Percentiles rank a stretch among this genome's conserved stretches.
Evolutionary conservation across 306 rosid species (phyloP).

Genomic region (Glycyrrhiza uralensis): DNA sequence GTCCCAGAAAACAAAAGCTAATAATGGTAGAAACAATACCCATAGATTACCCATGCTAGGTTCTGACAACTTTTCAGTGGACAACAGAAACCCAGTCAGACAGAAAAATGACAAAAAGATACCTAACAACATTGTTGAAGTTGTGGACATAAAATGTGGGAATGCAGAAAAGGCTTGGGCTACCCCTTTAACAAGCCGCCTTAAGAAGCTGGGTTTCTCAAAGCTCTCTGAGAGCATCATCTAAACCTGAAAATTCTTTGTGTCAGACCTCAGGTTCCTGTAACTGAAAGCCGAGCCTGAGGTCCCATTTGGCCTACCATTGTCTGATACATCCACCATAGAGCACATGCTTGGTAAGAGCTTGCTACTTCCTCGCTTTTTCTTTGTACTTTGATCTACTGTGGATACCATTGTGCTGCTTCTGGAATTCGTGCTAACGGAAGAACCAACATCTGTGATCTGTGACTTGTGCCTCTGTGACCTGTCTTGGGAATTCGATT

Average conservation of each 20-base stretch:
- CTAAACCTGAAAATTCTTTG: constrained; percentile 52
- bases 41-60: constrained; percentile 71
- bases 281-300: constrained; percentile 53
- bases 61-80: constrained; percentile 41
- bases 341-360: constrained; percentile 68
- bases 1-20: constrained; percentile 48
- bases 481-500: constrained; percentile 31
- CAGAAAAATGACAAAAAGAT: constrained; percentile 60
- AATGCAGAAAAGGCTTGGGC: constrained; percentile 74
- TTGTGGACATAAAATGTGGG: constrained; percentile 84
- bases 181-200: constrained; percentile 63
- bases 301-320: constrained; percentile 40
- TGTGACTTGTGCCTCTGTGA: constrained; percentile 35
- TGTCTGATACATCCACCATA: constrained; percentile 58
- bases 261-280: constrained; percentile 61
- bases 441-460: constrained; percentile 33
- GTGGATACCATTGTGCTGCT: constrained; percentile 30
- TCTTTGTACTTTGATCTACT: constrained; percentile 49
- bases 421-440: constrained; percentile 37
- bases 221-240: constrained; percentile 73
- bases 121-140: constrained; percentile 61
- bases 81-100: constrained; percentile 46
- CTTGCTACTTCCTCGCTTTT: constrained; percentile 47
- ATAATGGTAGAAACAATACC: constrained; percentile 38
- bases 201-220: constrained; percentile 80